Evolutionary conservation across 306 rosid genomes (phyloP).

Genomic region (Citrullus colocynthis): DNA sequence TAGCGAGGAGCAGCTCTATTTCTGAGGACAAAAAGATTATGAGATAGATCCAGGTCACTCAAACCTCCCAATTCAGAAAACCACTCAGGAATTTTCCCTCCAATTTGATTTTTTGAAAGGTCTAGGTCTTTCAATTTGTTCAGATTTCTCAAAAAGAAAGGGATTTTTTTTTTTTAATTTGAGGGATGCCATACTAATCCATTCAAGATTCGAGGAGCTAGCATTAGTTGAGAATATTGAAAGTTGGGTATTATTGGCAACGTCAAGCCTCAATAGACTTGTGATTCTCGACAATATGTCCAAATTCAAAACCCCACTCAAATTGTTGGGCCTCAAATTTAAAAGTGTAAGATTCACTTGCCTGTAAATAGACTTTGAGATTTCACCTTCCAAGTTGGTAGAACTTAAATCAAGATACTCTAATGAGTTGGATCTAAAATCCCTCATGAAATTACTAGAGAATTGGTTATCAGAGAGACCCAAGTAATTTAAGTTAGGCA

Average conservation of each 20-base stretch:
- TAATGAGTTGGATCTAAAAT: not conserved
- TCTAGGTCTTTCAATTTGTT: not conserved
- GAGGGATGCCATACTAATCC: no score
- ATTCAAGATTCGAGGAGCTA: no score
- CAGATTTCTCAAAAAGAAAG: not conserved
- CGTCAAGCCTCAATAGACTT: not conserved
- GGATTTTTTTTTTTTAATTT: no score
- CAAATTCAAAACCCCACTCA: not conserved
- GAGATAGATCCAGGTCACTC: no score
- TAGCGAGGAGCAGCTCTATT: not conserved
- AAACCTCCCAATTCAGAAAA: no score
- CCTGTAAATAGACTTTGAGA: slow-evolving; percentile 8
- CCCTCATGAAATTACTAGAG: not conserved
- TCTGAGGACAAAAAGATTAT: no score
- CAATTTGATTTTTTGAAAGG: not conserved
- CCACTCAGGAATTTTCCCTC: no score
- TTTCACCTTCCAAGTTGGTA: slow-evolving; percentile 9
- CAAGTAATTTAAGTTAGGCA: not conserved
- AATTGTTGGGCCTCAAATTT: not conserved
- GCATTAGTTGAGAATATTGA: not conserved
- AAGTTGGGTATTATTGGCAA: not conserved
- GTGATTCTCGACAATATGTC: not conserved
- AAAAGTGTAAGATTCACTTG: not conserved
- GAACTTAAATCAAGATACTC: not conserved
- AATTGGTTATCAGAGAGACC: not conserved